These are phyloP conservation scores for Mycosphaerella arachidis DNA, from an alignment of 2,329 filamentous ascomycete species.

Conservation along the genomic window DNA sequence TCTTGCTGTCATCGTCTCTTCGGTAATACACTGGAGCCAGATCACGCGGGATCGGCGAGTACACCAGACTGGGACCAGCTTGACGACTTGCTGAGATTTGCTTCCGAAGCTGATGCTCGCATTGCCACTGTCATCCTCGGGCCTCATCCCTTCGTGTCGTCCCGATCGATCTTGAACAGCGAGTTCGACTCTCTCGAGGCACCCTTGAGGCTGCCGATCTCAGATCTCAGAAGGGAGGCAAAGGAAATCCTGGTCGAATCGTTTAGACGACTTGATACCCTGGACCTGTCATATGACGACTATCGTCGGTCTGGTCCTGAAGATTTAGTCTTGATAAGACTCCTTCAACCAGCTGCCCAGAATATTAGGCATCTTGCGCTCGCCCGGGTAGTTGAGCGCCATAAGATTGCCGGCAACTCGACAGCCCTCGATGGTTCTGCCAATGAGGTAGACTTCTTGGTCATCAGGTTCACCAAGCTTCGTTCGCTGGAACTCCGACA, in stretches of 20 bases:
- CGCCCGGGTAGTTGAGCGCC: not conserved
- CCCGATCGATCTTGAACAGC: not conserved
- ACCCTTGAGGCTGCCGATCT: not conserved
- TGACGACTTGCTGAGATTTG: not conserved
- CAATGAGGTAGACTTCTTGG: not conserved
- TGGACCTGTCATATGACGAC: not conserved
- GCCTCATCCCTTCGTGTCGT: not conserved
- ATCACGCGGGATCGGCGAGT: not conserved
- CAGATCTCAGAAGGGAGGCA: not conserved
- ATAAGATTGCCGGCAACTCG: not conserved
- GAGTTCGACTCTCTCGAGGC: not conserved
- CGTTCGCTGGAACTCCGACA: not conserved
- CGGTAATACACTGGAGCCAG: not conserved
- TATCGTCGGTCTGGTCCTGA: not conserved
- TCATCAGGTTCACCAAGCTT: not conserved
- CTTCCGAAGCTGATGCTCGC: not conserved
- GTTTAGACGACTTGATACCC: not conserved
- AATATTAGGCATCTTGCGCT: not conserved
- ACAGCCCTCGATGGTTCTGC: not conserved
- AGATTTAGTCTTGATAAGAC: not conserved
- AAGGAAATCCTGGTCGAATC: not conserved
- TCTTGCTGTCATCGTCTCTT: slow-evolving; percentile 1
- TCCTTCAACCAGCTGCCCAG: not conserved
- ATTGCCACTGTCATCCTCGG: not conserved
- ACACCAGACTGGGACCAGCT: not conserved